Conservation (phyloP, 192 early-diverging fungal genomes). For the Dimargaris xerosporica region DNA sequence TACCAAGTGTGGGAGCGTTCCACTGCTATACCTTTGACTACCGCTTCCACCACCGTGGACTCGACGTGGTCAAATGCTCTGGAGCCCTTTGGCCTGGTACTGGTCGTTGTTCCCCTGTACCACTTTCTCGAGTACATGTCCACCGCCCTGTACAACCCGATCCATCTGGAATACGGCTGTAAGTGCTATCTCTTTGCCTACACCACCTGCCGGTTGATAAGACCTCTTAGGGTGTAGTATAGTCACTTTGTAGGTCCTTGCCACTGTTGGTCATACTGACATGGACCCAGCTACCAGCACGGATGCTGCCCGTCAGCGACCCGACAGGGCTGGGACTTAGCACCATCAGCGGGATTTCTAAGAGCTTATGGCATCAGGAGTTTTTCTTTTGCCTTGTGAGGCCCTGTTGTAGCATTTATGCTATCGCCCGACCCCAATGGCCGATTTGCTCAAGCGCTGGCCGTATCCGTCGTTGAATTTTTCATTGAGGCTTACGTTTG, state of each 20-base stretch:
- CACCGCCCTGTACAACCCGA: slow-evolving; percentile 65
- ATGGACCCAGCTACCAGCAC: background rate
- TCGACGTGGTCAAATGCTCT: no score
- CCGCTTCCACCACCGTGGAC: slow-evolving; percentile 25
- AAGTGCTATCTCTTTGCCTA: no score
- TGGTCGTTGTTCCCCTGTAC: slow-evolving; percentile 51
- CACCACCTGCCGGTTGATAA: no score
- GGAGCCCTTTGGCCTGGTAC: slow-evolving; percentile 30
- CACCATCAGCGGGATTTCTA: background rate
- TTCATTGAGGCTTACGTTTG: slow-evolving; percentile 46
- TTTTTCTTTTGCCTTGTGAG: background rate
- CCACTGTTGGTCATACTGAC: background rate
- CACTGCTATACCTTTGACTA: slow-evolving; percentile 5
- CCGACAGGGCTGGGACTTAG: background rate
- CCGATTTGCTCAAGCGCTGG: slow-evolving; percentile 51
- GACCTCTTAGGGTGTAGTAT: background rate
- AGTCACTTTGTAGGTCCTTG: background rate
- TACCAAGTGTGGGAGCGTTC: slow-evolving; percentile 13
- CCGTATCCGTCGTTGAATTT: slow-evolving; percentile 50
- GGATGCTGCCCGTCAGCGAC: background rate
- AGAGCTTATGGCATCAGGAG: background rate
- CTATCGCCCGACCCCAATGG: slow-evolving; percentile 19
- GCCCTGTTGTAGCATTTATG: slow-evolving; percentile 15
- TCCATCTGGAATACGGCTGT: slow-evolving; percentile 55
- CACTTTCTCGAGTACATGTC: slow-evolving; percentile 77